phyloP scores from a whole-genome alignment of 2,329 filamentous ascomycete genomes.

The Bipolaris bicolor region DNA sequence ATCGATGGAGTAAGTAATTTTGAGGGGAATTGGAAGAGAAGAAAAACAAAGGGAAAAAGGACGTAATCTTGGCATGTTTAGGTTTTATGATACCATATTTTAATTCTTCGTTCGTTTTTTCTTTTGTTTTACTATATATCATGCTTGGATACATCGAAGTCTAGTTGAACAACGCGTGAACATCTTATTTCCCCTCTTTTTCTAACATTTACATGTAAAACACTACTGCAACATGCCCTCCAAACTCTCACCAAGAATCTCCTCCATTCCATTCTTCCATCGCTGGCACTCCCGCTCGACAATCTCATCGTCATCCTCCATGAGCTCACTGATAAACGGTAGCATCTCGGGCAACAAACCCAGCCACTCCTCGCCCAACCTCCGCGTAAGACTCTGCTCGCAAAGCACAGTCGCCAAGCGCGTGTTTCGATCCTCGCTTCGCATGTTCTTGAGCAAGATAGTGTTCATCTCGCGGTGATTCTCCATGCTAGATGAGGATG shows the following conservation, averaged over 20 bases:
- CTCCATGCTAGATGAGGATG: conserved; percentile 77
- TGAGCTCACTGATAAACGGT: conserved; percentile 91
- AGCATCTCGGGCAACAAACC: conserved; percentile 91
- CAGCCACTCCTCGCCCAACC: conserved; percentile 92
- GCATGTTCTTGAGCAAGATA: conserved; percentile 76
- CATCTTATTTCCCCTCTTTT: not conserved
- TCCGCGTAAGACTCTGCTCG: conserved; percentile 78
- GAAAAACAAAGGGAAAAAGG: no score
- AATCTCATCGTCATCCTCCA: conserved; percentile 94
- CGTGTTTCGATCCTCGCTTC: conserved; percentile 72
- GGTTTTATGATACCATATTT: no score
- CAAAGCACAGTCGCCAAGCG: conserved; percentile 82
- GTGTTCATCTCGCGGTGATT: conserved; percentile 91
- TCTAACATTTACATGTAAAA: not conserved
- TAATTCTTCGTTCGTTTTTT: no score
- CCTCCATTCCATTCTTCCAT: conserved; percentile 92
- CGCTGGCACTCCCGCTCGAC: conserved; percentile 88
- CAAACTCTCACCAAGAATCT: conserved; percentile 84
- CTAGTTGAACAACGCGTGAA: no score
- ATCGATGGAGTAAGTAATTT: no score
- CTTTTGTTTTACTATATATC: no score
- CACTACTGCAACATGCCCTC: conserved; percentile 84
- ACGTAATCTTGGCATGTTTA: no score
- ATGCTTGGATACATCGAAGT: no score
- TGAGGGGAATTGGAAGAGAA: no score